Conservation (phyloP, 208 protist genomes). For the Leishmania braziliensis region DNA sequence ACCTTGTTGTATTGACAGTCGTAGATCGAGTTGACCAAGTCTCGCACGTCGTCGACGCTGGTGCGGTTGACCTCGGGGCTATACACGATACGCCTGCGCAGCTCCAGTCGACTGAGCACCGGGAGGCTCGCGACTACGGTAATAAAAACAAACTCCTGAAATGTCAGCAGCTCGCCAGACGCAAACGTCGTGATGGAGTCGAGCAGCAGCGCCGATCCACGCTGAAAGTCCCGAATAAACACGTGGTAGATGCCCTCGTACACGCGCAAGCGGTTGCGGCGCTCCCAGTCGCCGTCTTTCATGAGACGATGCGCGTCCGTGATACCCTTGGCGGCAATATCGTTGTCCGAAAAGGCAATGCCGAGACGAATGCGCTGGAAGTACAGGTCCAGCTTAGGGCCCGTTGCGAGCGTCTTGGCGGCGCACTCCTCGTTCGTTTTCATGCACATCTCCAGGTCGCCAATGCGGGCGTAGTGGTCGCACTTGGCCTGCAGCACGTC, state of each 20-base stretch:
- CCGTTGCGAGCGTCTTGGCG: slow-evolving; percentile 93
- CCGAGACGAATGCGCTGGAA: slow-evolving; percentile 97
- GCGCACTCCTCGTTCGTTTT: slow-evolving; percentile 90
- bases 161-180: slow-evolving; percentile 94
- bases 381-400: slow-evolving; percentile 96
- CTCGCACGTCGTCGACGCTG: slow-evolving; percentile 89
- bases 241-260: slow-evolving; percentile 98
- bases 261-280: slow-evolving; percentile 98
- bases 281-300: slow-evolving; percentile 99
- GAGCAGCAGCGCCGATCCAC: slow-evolving; percentile 93
- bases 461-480: slow-evolving; percentile 94
- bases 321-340: slow-evolving; percentile 91
- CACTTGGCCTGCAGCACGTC: slow-evolving; percentile 94
- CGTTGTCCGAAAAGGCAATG: slow-evolving; percentile 95
- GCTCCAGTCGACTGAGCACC: slow-evolving; percentile 83
- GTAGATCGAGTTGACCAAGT: slow-evolving; percentile 93
- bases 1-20: slow-evolving; percentile 96
- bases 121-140: slow-evolving; percentile 92
- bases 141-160: slow-evolving; percentile 95
- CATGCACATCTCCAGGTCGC: slow-evolving; percentile 94
- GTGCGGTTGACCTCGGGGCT: slow-evolving; percentile 92
- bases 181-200: slow-evolving; percentile 98
- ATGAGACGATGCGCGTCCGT: slow-evolving; percentile 94
- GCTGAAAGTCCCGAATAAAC: slow-evolving; percentile 94
- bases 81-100: slow-evolving; percentile 93